Evolutionary conservation across 2,329 filamentous ascomycete species (phyloP).

Genomic region (Coniochaeta sp.): DNA sequence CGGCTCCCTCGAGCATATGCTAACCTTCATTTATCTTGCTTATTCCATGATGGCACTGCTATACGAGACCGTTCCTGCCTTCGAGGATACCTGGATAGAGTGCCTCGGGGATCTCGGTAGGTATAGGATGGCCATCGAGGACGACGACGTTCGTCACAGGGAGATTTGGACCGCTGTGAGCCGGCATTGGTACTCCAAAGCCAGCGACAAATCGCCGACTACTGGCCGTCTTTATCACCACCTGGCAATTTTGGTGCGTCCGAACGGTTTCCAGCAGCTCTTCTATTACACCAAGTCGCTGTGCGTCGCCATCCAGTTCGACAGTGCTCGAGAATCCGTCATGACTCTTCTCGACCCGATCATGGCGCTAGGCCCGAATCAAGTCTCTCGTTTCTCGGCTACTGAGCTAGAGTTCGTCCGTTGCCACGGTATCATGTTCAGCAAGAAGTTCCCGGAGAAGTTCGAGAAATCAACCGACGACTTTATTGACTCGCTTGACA

Average conservation of each 20-base stretch:
- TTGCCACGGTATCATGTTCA: constrained; percentile 59
- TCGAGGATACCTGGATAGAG: constrained; percentile 88
- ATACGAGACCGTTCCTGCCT: constrained; percentile 76
- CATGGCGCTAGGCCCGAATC: constrained; percentile 22
- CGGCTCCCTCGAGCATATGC: constrained; percentile 76
- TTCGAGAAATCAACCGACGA: constrained; percentile 36
- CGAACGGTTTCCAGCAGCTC: constrained; percentile 62
- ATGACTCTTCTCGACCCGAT: constrained; percentile 61
- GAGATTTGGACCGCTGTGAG: constrained; percentile 79
- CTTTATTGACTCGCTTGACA: constrained; percentile 48
- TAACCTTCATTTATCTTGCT: constrained; percentile 80
- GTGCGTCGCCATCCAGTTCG: constrained; percentile 60
- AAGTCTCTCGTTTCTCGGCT: constrained; percentile 28
- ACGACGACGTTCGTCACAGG: constrained; percentile 65
- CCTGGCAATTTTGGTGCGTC: constrained; percentile 69
- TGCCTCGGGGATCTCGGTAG: constrained; percentile 81
- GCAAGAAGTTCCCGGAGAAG: constrained; percentile 35
- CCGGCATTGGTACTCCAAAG: constrained; percentile 76
- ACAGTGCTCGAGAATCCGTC: constrained; percentile 61
- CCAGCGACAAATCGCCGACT: constrained; percentile 67
- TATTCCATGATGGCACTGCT: constrained; percentile 87
- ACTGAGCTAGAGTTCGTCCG: constrained; percentile 57
- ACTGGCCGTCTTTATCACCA: constrained; percentile 84
- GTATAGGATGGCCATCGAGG: constrained; percentile 84
- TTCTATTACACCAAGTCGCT: constrained; percentile 68